Conservation (phyloP, 2,329 filamentous ascomycete genomes). For the Clarireedia sp. region DNA sequence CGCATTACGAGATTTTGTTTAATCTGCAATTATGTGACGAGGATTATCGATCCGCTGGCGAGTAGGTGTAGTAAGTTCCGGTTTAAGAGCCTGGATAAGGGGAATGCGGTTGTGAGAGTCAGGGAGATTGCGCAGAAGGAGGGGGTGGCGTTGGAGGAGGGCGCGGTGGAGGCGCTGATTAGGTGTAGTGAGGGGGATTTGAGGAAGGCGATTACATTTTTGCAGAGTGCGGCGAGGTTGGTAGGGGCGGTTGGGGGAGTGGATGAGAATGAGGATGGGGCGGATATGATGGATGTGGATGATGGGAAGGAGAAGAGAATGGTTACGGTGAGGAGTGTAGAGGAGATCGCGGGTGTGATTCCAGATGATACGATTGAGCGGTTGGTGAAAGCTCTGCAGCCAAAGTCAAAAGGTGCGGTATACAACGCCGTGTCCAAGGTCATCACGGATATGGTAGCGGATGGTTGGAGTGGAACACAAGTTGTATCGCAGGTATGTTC, state of each 20-base stretch:
- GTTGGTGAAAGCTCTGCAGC: conserved; percentile 69
- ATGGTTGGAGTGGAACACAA: conserved; percentile 94
- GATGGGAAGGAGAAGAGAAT: conserved; percentile 56
- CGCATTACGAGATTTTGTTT: conserved; percentile 96
- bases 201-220: conserved; percentile 88
- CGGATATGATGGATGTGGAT: conserved; percentile 36
- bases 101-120: conserved; percentile 70
- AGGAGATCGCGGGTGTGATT: conserved; percentile 95
- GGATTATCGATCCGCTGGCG: conserved; percentile 94
- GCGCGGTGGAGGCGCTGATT: conserved; percentile 77
- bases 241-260: conserved; percentile 58
- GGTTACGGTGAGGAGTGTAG: conserved; percentile 72
- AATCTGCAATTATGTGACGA: conserved; percentile 96
- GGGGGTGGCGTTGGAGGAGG: conserved; percentile 65
- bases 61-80: conserved; percentile 93
- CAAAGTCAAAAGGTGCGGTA: conserved; percentile 51
- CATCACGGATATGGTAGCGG: conserved; percentile 85
- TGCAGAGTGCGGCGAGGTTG: conserved; percentile 88
- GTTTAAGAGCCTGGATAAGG: conserved; percentile 91
- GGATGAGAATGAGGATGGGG: conserved; percentile 32
- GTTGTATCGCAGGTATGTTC: conserved; percentile 65
- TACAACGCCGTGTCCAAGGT: conserved; percentile 71
- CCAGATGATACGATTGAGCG: conserved; percentile 64
- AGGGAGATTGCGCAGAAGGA: conserved; percentile 77
- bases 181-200: conserved; percentile 88